phyloP scores from a whole-genome alignment of 73 alveolate genomes.

The Diophrys appendiculata region DNA sequence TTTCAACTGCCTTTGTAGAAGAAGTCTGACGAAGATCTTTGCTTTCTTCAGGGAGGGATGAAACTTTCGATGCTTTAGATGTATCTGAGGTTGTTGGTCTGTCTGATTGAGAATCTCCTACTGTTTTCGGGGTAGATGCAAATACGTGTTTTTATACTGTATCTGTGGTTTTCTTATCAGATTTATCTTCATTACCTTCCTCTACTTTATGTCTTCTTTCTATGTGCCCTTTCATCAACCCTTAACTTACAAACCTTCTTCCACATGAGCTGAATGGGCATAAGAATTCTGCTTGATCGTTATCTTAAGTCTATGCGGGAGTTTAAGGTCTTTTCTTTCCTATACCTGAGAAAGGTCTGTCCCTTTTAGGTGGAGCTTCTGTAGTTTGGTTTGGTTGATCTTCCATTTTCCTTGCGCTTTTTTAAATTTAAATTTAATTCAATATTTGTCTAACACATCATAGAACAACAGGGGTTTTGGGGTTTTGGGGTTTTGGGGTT shows the following conservation, averaged over 20 bases:
- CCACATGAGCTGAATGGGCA: conserved; percentile 58
- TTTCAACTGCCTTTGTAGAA: no score
- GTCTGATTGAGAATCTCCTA: no score
- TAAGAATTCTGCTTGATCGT: background rate
- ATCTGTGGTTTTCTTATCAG: background rate
- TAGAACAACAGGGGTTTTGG: no score
- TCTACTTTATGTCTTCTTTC: conserved; percentile 43
- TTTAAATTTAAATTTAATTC: conserved; percentile 1
- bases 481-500: no score
- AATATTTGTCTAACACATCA: background rate
- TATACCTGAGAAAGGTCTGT: conserved; percentile 5
- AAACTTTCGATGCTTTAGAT: no score
- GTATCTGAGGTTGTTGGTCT: no score
- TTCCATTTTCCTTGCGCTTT: conserved; percentile 1
- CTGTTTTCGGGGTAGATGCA: background rate
- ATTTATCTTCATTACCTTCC: background rate
- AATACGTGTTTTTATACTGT: no score
- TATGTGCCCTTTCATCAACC: conserved; percentile 34
- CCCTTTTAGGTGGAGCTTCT: background rate
- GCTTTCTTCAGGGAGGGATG: no score
- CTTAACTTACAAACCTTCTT: conserved; percentile 57
- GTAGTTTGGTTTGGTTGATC: background rate
- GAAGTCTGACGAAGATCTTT: no score
- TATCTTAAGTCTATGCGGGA: background rate
- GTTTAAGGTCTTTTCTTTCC: background rate